Base-by-base conservation (phyloP, 2,329 filamentous ascomycete species). In the Furcasterigmium furcatum region DNA sequence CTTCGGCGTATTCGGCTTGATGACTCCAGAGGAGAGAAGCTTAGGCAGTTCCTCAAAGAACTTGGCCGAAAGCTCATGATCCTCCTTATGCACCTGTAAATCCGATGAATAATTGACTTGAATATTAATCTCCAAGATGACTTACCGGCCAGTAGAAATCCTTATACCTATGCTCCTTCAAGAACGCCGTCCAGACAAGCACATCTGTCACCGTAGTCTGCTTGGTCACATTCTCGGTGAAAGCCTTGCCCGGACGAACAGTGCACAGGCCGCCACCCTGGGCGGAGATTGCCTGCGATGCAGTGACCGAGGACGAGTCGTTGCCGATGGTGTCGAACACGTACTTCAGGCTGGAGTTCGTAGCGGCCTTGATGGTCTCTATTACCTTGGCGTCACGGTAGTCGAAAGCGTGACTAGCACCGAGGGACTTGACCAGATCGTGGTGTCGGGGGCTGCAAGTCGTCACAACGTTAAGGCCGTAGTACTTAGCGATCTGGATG, bases 311-410 rank as follows among this genome's bases (percentile, higher is more conserved):
- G 0, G 68, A 69, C 0, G 53, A 55, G 5, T 52, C 36, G 38
- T 60, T 61, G n/a, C 71, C 71, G 41, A 74, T 69, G 0, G 64
- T 70, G 44, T 74, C 69, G 41, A 73, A 69, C 27, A 63, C 62
- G 41, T 69, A 64, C 9, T 54, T 45, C 4, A 73, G 53, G 1
- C 54, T 49, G 2, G 64, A 65, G n/a, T n/a, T n/a, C 3, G 59
- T 61, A 5, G 52, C 55, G 1, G 55, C 45, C 13, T 52, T 55
- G 50, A 73, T 68, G 16, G 61, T 59, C 4, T 63, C 53, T 10
- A 64, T 57, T 3, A 70, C 65, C 1, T 64, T 38, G 1, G 52
- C 45, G 41, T 70, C 62, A 9, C 58, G 63, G 45, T 74, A 72
- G 47, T 74, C 64, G 42, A 71, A 68, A 43, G 55, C 64, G 39